Evolutionary conservation across 169 alveolate species (phyloP), one percentile per base, ranked within the genome.

Genomic region (Plasmodium vinckei): DNA sequence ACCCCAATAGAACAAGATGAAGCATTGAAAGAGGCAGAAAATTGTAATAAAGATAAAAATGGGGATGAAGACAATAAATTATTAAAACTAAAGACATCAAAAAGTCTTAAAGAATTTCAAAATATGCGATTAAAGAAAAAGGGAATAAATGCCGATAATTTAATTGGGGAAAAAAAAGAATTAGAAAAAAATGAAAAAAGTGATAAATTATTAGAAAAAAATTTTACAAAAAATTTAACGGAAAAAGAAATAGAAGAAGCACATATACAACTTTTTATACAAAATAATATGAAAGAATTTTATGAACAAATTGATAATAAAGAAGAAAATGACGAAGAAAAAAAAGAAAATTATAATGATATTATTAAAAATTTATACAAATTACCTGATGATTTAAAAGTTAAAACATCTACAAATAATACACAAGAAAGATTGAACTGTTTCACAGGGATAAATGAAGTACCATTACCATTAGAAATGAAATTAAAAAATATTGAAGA

Each of bases 241-340:
- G 89, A 79, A 56, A 79, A 79, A 46, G 89, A 79, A 65, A 79
- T 79, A 23, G 89, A 79, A 54, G 82, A 79, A 56, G 89, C 79
- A 27, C 82, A 79, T 46, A 65, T 79, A 79, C 82, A 79, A 64
- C 9, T 64, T 44, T 79, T 79, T 65, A 79, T 79, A 17, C 53
- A 33, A 65, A 65, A 79, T 42, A 79, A 79, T 79, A 79, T 79
- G 89, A 68, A 64, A 13, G 82, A 79, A 59, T 65, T 59, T 53
- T 79, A 65, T 57, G 82, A 79, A 25, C 67, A 79, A 49, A n/a
- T 15, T 6, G 61, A 60, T 7, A 13, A 70, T 70, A 33, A 65
- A 7, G 27, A 13, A 49, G 25, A 21, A 19, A 33, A 73, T 39
- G 33, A 56, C 0, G 23, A 60, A 56, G 71, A 60, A 33, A n/a